Evolutionary conservation across 345 rosid species (phyloP).

Genomic region (Gossypium arboreum): DNA sequence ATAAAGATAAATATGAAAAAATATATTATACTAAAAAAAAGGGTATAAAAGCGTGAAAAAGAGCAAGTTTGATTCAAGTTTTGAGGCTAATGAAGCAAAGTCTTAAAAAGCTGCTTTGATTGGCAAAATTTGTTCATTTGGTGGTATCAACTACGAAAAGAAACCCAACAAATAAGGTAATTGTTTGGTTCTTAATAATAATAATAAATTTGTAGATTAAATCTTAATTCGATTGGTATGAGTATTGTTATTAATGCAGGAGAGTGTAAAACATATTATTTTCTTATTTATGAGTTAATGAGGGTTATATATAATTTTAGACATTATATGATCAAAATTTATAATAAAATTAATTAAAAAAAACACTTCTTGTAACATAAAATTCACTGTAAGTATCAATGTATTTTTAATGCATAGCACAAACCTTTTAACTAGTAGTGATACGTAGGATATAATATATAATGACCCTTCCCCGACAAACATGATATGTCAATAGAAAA

Average conservation of each 20-base stretch:
- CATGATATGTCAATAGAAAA: too few species aligned
- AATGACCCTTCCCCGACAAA: too few species aligned
- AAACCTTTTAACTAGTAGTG: too few species aligned
- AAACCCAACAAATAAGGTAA: not conserved
- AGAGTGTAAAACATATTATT: fast-evolving
- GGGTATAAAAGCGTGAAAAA: not conserved
- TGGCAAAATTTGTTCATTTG: not conserved
- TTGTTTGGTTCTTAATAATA: not conserved
- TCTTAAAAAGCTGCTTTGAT: not conserved
- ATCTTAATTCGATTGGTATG: fast-evolving
- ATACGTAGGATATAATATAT: too few species aligned
- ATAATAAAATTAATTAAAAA: too few species aligned
- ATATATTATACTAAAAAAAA: too few species aligned
- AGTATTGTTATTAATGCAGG: fast-evolving
- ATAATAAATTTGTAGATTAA: too few species aligned
- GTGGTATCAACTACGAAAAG: not conserved
- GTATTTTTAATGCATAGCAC: too few species aligned
- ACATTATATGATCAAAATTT: too few species aligned
- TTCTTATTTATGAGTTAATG: fast-evolving
- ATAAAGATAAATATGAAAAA: not conserved
- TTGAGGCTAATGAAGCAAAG: not conserved
- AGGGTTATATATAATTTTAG: fast-evolving
- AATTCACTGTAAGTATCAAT: too few species aligned
- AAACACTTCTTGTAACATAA: fast-evolving
- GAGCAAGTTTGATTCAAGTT: not conserved